phyloP scores from a whole-genome alignment of 1,284 basidiomycete genomes.

The Cystobasidiaceae sp. region DNA sequence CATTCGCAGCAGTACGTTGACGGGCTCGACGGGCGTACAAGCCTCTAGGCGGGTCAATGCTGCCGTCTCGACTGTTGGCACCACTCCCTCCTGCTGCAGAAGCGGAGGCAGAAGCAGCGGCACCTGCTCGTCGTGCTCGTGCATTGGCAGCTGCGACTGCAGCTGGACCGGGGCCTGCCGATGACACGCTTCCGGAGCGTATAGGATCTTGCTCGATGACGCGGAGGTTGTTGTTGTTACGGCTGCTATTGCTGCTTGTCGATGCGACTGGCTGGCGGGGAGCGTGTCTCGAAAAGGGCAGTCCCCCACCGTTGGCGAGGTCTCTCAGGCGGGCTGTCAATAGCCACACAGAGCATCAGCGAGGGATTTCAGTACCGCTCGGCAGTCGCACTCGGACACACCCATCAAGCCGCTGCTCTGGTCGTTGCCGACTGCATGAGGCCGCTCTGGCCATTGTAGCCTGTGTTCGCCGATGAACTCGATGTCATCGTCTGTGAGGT shows the following conservation, averaged over 20 bases:
- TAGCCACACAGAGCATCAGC: background rate
- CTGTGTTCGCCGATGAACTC: conserved; percentile 24
- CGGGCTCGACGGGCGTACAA: conserved; percentile 1
- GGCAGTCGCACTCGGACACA: background rate
- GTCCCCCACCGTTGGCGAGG: conserved; percentile 2
- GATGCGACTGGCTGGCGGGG: background rate
- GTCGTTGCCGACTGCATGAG: conserved; percentile 20
- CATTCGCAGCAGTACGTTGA: background rate
- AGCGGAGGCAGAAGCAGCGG: background rate
- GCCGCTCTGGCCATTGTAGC: conserved; percentile 4
- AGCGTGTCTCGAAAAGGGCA: conserved; percentile 8
- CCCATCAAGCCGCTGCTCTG: conserved; percentile 4
- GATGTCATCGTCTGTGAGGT: conserved; percentile 29
- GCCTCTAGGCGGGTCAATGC: background rate
- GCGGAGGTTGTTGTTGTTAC: background rate
- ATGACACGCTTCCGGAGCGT: background rate
- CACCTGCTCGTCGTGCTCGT: background rate
- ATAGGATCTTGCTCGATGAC: background rate
- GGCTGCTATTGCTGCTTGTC: too few relatives aligned
- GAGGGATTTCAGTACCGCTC: background rate
- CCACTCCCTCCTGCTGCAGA: background rate
- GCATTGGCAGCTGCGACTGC: conserved; percentile 19
- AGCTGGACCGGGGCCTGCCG: conserved; percentile 12
- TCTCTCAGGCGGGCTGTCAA: background rate
- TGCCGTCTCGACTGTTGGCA: background rate